Base-by-base conservation (phyloP, 257 asterid species). In the Orobanche coerulescens region DNA sequence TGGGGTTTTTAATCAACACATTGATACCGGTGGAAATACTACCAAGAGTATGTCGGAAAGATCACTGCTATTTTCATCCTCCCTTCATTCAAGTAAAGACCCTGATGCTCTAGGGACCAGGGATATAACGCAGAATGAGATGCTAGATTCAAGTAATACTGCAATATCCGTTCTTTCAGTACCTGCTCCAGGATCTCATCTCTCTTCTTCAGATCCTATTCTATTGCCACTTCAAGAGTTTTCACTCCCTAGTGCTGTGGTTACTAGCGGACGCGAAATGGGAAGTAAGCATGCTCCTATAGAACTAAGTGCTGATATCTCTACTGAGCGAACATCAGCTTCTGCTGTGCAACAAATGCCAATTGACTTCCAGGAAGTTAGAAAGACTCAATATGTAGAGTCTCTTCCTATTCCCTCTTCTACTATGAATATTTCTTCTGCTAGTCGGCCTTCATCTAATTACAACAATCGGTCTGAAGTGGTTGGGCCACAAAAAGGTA, bases 391-490 rank as follows among this genome's bases (percentile, higher is more conserved):
- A 33, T 76, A 22, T 22, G 25, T 44, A 39, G 83, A 72, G 64
- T 65, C 72, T 70, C 62, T 59, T 2, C 81, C 62, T 61, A 47
- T 42, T 64, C 53, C 68, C 39, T 57, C 84, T 40, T 72, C 76
- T 62, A 58, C 59, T 61, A 68, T 36, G 48, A 49, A 74, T 15
- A 62, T 69, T 67, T 75, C 84, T 64, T 44, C 82, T 39, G 69
- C 66, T 53, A 73, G 78, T 50, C 67, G 83, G 73, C 85, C 85
- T n/a, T 72, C 87, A 5, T 76, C 85, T 40, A 78, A 70, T 46
- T 74, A 68, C 73, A 77, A 62, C 70, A 76, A 64, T 67, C 73
- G 80, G 30, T 65, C 77, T 13, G 85, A 70, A 68, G 77, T 51
- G 34, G 66, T 60, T 62, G 76, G 82, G 18, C 66, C 71, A 7